Conservation (phyloP, 495 filamentous ascomycete genomes). For the Tuber indicum region DNA sequence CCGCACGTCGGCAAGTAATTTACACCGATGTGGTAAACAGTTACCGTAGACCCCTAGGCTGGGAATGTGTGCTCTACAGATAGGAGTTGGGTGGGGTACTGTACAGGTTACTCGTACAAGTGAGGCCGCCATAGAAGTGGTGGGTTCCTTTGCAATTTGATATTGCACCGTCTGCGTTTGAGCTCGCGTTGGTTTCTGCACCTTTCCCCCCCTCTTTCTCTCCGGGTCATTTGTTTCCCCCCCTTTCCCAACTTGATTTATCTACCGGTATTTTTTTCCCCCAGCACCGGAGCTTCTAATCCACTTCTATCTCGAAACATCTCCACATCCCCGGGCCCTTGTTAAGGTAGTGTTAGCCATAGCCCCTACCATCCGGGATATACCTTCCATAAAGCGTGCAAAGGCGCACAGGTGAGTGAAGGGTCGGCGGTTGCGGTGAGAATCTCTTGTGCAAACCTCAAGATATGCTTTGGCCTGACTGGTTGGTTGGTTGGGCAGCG, state of each 20-base stretch:
- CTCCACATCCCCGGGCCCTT: not conserved
- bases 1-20: constrained; percentile 1
- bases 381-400: not conserved
- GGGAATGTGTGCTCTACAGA: not conserved
- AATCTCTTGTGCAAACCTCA: constrained; percentile 1
- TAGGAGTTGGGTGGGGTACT: not conserved
- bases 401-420: not conserved
- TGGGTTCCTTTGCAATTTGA: not conserved
- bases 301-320: not conserved
- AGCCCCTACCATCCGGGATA: not conserved
- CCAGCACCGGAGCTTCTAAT: not conserved
- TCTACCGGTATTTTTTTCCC: not conserved
- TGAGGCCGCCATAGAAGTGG: not conserved
- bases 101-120: no score
- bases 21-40: not conserved
- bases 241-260: not conserved
- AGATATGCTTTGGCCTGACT: not conserved
- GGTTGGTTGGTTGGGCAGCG: not conserved
- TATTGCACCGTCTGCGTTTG: not conserved
- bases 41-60: not conserved
- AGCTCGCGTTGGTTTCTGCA: not conserved
- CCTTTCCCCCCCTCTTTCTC: not conserved
- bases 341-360: not conserved
- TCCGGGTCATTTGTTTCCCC: not conserved
- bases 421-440: not conserved